Conservation (phyloP, 371 early-diverging fungal species). For the Mucor mucedo region DNA sequence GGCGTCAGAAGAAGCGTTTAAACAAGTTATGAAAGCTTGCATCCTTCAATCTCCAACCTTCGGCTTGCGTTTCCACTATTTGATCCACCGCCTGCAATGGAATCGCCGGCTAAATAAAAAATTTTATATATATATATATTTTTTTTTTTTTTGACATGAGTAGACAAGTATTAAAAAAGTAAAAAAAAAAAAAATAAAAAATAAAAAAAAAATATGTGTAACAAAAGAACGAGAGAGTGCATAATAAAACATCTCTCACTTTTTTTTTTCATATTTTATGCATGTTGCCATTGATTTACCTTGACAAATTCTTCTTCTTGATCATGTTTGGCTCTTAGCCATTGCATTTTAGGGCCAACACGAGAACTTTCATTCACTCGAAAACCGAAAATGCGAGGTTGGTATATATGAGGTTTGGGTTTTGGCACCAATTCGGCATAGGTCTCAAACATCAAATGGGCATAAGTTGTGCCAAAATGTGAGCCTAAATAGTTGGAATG, state of each 20-base stretch:
- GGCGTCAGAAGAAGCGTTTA: constrained; percentile 46
- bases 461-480: constrained; percentile 95
- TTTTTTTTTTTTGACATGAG: too few relatives aligned
- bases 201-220: not conserved
- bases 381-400: constrained; percentile 88
- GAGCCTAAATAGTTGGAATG: constrained; percentile 60
- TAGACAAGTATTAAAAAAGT: not conserved
- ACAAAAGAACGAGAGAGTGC: not conserved
- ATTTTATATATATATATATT: not conserved
- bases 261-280: not conserved
- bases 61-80: constrained; percentile 18
- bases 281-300: constrained; percentile 16
- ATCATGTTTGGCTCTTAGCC: constrained; percentile 70
- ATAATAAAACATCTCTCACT: too few relatives aligned
- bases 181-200: constrained; percentile 1
- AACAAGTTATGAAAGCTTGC: constrained; percentile 40
- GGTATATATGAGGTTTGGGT: constrained; percentile 62
- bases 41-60: constrained; percentile 32
- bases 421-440: constrained; percentile 78
- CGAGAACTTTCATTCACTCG: constrained; percentile 65
- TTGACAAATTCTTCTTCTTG: constrained; percentile 34
- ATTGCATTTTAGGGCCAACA: constrained; percentile 79
- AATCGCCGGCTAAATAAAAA: constrained; percentile 18
- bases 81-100: constrained; percentile 31
- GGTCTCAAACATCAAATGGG: constrained; percentile 88